Conservation (phyloP, 164 flowering plant species). For the Umbellularia californica region DNA sequence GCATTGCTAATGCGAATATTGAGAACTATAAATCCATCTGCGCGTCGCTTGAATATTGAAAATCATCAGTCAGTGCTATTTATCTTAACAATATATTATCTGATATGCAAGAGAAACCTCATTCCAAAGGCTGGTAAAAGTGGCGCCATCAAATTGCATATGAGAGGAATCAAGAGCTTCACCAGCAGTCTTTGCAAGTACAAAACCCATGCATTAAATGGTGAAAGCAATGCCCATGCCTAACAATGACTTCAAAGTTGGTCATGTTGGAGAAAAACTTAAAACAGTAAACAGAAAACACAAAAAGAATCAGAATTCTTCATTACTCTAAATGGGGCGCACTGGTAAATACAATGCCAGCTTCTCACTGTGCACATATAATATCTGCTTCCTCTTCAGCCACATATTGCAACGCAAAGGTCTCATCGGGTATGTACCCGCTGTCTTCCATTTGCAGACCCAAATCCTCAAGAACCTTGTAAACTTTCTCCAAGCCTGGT, state of each 20-base stretch:
- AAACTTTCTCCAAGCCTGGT: constrained; percentile 34
- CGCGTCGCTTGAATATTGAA: no score
- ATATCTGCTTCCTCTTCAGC: constrained; percentile 23
- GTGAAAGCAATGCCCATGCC: constrained; percentile 27
- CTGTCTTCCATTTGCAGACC: constrained; percentile 39
- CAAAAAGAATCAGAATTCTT: constrained; percentile 32
- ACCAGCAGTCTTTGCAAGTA: constrained; percentile 28
- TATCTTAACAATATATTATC: no score
- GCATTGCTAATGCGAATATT: no score
- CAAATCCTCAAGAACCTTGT: constrained; percentile 38
- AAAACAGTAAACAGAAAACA: constrained; percentile 27
- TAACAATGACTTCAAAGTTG: constrained; percentile 24
- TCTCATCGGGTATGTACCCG: constrained; percentile 23
- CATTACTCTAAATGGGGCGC: constrained; percentile 23
- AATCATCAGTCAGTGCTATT: no score
- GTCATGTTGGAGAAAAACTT: constrained; percentile 26
- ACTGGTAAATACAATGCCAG: constrained; percentile 29
- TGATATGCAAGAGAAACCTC: no score
- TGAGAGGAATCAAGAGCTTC: neutral
- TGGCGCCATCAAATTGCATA: no score
- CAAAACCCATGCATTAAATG: constrained; percentile 25
- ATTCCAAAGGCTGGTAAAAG: no score
- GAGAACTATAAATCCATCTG: no score
- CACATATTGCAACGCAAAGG: constrained; percentile 29
- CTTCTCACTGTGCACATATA: constrained; percentile 38